These are phyloP conservation scores for Borealophlyctis nickersoniae DNA, from an alignment of 192 early-diverging fungal genomes.

Conservation along the genomic window DNA sequence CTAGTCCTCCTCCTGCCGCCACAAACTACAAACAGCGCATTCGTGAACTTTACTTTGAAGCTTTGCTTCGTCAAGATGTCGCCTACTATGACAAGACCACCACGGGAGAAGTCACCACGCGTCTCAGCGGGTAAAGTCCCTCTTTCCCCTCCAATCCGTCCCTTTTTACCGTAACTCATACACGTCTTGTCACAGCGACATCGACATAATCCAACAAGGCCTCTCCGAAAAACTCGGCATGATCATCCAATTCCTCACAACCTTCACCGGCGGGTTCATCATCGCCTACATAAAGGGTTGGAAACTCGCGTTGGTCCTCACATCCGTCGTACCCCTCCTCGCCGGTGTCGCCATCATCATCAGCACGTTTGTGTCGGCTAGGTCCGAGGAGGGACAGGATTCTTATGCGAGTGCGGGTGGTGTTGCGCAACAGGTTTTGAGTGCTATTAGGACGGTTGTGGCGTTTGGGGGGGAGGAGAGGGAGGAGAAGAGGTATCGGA, in stretches of 20 bases:
- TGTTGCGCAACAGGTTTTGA: constrained; percentile 81
- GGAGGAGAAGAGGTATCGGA: constrained; percentile 59
- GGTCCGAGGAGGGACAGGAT: constrained; percentile 2
- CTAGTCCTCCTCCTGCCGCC: too few species aligned
- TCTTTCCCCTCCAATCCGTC: too few species aligned
- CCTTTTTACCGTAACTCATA: too few species aligned
- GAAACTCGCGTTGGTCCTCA: constrained; percentile 77
- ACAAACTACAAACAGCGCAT: constrained; percentile 12
- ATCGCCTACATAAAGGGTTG: constrained; percentile 59
- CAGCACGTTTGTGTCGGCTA: constrained; percentile 48
- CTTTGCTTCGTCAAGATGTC: constrained; percentile 27
- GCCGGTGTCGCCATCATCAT: constrained; percentile 45
- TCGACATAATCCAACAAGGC: constrained; percentile 42
- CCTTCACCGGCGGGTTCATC: constrained; percentile 41
- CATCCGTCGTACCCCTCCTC: constrained; percentile 71
- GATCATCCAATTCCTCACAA: constrained; percentile 26
- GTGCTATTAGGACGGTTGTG: constrained; percentile 81
- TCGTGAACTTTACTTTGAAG: constrained; percentile 27
- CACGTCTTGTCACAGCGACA: too few species aligned
- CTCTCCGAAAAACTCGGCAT: constrained; percentile 47
- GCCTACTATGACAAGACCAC: constrained; percentile 31
- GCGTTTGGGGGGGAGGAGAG: constrained; percentile 79
- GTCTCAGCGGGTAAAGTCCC: constrained; percentile 26
- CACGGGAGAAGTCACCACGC: constrained; percentile 46
- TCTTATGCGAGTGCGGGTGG: constrained; percentile 44